A percentile compares a stretch with the other conserved stretches of the same genome.
These are phyloP conservation scores for Aulographum hederae DNA, from an alignment of 2,329 filamentous ascomycete species.

Conservation along the genomic window DNA sequence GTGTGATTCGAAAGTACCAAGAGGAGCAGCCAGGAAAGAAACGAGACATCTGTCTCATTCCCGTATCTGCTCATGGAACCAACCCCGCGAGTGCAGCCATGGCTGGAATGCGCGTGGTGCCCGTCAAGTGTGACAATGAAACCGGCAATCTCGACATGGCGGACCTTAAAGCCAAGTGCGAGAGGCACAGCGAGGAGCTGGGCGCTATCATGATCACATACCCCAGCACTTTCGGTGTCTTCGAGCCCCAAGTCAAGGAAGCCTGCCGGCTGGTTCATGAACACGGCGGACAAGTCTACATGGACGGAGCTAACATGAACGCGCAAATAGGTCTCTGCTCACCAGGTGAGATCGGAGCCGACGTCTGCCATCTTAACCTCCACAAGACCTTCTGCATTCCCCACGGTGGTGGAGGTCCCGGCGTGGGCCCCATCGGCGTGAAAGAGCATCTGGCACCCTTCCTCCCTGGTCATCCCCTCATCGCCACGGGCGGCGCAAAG, in stretches of 20 bases:
- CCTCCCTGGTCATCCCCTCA: slow-evolving; percentile 53
- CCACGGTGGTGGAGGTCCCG: slow-evolving; percentile 84
- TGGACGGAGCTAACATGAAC: slow-evolving; percentile 98
- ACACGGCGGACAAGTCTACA: slow-evolving; percentile 86
- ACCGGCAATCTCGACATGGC: slow-evolving; percentile 80
- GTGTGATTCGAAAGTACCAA: slow-evolving; percentile 68
- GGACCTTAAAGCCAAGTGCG: slow-evolving; percentile 74
- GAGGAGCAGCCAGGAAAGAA: slow-evolving; percentile 48
- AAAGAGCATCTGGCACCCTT: slow-evolving; percentile 61
- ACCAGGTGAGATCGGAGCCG: slow-evolving; percentile 84
- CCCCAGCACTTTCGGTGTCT: slow-evolving; percentile 86
- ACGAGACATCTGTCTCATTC: slow-evolving; percentile 85
- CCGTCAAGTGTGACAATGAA: slow-evolving; percentile 72
- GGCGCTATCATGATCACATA: slow-evolving; percentile 96
- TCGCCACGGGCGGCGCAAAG: slow-evolving; percentile 35
- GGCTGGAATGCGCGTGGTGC: slow-evolving; percentile 86
- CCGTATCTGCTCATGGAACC: slow-evolving; percentile 86
- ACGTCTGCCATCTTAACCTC: slow-evolving; percentile 91
- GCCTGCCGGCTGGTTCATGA: slow-evolving; percentile 74
- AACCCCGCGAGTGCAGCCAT: slow-evolving; percentile 92
- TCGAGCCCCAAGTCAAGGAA: slow-evolving; percentile 75
- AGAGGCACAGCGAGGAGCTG: slow-evolving; percentile 70
- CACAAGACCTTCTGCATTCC: slow-evolving; percentile 99
- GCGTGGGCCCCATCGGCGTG: slow-evolving; percentile 85
- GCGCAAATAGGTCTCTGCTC: slow-evolving; percentile 92